Base-by-base conservation (phyloP, 495 filamentous ascomycete genomes). In the Cudoniella acicularis region DNA sequence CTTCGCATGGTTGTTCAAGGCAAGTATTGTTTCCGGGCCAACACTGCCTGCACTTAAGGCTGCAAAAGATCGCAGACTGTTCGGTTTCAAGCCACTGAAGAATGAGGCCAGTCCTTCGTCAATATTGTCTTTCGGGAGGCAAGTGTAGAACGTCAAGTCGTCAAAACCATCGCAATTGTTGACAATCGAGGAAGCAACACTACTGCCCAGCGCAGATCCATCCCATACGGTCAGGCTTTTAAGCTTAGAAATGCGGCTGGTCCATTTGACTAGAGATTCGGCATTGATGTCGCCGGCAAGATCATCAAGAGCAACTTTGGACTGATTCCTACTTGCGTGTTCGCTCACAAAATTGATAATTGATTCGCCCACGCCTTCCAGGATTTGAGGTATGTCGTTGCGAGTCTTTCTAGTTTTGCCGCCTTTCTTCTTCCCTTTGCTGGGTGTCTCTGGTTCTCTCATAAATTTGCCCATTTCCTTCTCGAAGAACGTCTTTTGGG, bases 91-190 rank as follows among this genome's bases (percentile, higher is more conserved):
- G 1, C 74, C 73, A 25, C 67, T 68, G 21, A 92, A 76, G 58
- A 90, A 87, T 17, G 70, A 69, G 2, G 84, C 80, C 36, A 89
- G 67, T 59, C 87, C 84, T 17, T 79, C 70, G 45, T 77, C 73
- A 0, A 72, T 63, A 45, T 69, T 66, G 25, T 65, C 65, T 69
- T 55, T 24, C 2, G 51, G 50, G 1, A 49, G 18, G 48, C 62
- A 74, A 43, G 61, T 69, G 56, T 76, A 86, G 52, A 87, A 82
- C 20, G 73, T 79, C 18, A 92, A 64, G 26, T 79, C 73, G 43
- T 80, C 75, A 62, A 92, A 87, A 10, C 76, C 64, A 2, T 79
- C 83, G 57, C 87, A 92, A 63, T 80, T 72, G 40, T 75, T 59
- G 16, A 71, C 67, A 26, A 92, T 79, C n/a, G 79, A 73, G 9